Evolutionary conservation across 2,329 filamentous ascomycete genomes (phyloP), one percentile per base, ranked within the genome.

Genomic region (Helicocarpus griseus): DNA sequence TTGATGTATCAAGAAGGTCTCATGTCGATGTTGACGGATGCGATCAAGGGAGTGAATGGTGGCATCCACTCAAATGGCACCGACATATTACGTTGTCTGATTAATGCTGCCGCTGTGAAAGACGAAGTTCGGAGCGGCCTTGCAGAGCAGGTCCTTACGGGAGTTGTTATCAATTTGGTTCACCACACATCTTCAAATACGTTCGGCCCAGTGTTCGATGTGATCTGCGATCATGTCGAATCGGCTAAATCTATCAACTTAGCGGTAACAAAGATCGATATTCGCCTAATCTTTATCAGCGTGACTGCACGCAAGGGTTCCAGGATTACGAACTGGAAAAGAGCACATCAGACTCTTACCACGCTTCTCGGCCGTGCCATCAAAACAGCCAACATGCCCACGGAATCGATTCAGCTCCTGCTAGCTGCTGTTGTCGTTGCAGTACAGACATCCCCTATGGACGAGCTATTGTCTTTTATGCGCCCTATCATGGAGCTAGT

Each of bases 11-110:
- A 86, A 56, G 83, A 94, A 64, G 93, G 91, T 51, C 69, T 96
- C 43, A 96, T 95, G 88, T 87, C 82, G 17, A 84, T 97, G 76
- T 88, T 96, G 62, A 83, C 89, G 3, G 91, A 97, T 67, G 84
- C 90, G 7, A 77, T 83, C 49, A 81, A 81, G 59, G 81, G 81
- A 24, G 69, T 83, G 28, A 79, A 83, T 56, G 66, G 73, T 47
- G 76, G 74, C 0, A 64, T 83, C 6, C 78, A 84, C 62, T 79
- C 79, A 2, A 78, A 77, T 57, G 80, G 77, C 29, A 61, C 69
- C 2, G 72, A 76, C 8, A 73, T 83, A 19, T 59, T 83, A 22
- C 66, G 69, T 43, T 77, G 76, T 54, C 59, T 83, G 7, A 55
- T 83, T 35, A 63, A 65, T 26, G 39, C 48, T 21, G 58, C 62